Evolutionary conservation across 306 rosid species (phyloP), one percentile per base, ranked within the genome.

Genomic region (Spatholobus suberectus): DNA sequence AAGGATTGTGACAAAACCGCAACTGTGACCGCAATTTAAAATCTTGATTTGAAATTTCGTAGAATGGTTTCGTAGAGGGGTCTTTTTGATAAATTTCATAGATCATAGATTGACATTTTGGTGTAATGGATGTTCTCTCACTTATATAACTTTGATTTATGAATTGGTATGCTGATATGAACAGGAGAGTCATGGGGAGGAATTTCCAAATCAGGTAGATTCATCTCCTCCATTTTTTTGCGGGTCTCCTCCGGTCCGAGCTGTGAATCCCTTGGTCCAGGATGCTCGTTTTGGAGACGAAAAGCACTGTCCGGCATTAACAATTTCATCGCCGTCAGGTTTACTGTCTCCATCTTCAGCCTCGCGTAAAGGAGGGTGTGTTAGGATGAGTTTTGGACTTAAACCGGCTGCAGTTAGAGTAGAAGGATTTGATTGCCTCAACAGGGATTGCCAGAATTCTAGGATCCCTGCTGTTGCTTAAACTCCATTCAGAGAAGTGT

Each of bases 401-500:
- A 92, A 91, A 79, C 96, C 96, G 0, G 94, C 94, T n/a, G 86
- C 92, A 27, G 98, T 92, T 94, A 94, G 98, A 89, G 92, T 94
- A 87, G 98, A 94, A 85, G 98, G 98, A 78, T 94, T 94, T 8
- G 97, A 94, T 79, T 92, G 97, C 78, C 98, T 89, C 79, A 90
- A 83, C 71, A 88, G 91, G 94, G 98, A 94, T 88, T 82, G 89
- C 84, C 96, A 90, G 85, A 94, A 86, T 89, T 94, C 98, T 2
- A 82, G 98, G 88, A 86, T 92, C 92, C 88, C 94, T 75, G 92
- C 91, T 44, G 76, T 94, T 54, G 98, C 97, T 10, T 94, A 87
- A 85, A 90, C 80, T 76, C 66, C 88, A 84, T 67, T 68, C 80
- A 34, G 86, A 78, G 75, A 90, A 89, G 82, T 94, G 98, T 94